These are phyloP conservation scores for Rhododendron ovatum DNA, from an alignment of 148 eudicot genomes.

Conservation along the genomic window DNA sequence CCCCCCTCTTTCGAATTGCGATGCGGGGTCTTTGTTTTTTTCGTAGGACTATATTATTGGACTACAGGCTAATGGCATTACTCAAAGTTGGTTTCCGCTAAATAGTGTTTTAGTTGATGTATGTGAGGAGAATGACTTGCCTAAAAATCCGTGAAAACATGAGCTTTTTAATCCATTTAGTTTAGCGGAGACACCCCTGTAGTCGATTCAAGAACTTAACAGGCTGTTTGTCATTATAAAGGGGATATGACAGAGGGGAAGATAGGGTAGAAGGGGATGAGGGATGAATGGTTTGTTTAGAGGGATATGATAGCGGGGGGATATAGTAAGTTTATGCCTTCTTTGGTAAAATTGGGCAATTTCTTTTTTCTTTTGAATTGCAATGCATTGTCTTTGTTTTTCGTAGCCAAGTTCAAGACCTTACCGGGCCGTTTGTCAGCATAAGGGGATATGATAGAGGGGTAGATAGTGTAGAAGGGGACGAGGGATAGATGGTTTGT, in stretches of 20 bases:
- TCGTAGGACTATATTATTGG: neutral
- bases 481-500: neutral
- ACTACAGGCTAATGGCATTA: neutral
- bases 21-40: neutral
- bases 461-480: neutral
- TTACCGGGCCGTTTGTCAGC: neutral
- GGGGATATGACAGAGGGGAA: neutral
- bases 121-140: neutral
- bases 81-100: neutral
- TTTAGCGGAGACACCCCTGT: neutral
- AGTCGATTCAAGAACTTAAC: neutral
- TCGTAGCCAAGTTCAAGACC: neutral
- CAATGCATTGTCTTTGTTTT: neutral
- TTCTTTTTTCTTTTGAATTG: too few relatives aligned
- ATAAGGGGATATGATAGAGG: neutral
- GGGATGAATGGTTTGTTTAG: neutral
- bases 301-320: neutral
- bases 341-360: neutral
- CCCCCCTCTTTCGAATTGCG: neutral
- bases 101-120: neutral
- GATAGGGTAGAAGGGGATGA: neutral
- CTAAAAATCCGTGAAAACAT: neutral
- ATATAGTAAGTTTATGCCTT: neutral
- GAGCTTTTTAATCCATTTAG: neutral
- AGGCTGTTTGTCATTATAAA: neutral